These are phyloP conservation scores for Thielaviopsis euricoi DNA, from an alignment of 2,329 filamentous ascomycete genomes.

Conservation along the genomic window DNA sequence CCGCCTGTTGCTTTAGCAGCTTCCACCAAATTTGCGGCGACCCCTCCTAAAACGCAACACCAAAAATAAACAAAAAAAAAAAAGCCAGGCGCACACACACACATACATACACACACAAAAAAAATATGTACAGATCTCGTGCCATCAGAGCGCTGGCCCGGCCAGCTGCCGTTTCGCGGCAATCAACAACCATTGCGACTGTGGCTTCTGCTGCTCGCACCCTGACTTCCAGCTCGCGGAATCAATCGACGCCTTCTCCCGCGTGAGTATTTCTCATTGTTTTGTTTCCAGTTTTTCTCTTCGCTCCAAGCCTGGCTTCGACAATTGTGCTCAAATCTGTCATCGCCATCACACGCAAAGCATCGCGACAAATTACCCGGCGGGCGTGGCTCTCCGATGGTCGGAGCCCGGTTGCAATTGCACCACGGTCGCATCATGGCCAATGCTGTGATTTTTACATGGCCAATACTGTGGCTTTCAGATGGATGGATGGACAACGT, in stretches of 20 bases:
- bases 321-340: not conserved
- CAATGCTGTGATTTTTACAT: too few relatives aligned
- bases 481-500: too few relatives aligned
- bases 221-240: slow-evolving; percentile 9
- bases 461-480: too few relatives aligned
- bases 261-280: slow-evolving; percentile 4
- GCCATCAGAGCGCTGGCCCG: slow-evolving; percentile 10
- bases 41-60: not conserved
- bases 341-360: not conserved
- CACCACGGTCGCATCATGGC: too few relatives aligned
- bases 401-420: too few relatives aligned
- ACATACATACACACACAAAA: too few relatives aligned
- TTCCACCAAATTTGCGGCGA: too few relatives aligned
- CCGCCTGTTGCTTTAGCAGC: too few relatives aligned
- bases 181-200: slow-evolving; percentile 11
- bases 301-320: slow-evolving; percentile 7
- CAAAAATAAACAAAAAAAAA: too few relatives aligned
- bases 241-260: slow-evolving; percentile 13
- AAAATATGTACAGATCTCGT: slow-evolving; percentile 10
- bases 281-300: slow-evolving; percentile 14
- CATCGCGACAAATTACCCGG: too few relatives aligned
- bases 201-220: slow-evolving; percentile 7
- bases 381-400: too few relatives aligned
- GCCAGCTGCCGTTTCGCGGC: slow-evolving; percentile 4
- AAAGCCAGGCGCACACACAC: too few relatives aligned